phyloP scores from a whole-genome alignment of 805 yeast genomes.

The Ogataea nitratoaversa region DNA sequence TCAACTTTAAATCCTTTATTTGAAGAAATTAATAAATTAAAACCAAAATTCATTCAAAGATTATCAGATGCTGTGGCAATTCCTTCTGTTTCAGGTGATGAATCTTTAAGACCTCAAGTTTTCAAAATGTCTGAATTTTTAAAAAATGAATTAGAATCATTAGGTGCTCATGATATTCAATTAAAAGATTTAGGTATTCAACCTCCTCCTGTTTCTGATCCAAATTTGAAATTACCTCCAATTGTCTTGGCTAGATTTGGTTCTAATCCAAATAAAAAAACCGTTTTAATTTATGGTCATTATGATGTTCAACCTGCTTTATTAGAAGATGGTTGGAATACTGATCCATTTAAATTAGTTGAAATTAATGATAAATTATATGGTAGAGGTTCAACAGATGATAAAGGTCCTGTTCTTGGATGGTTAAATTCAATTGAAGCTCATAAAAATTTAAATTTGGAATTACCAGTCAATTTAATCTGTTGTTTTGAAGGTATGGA shows the following conservation, averaged over 20 bases:
- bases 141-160: slow-evolving; percentile 55
- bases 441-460: slow-evolving; percentile 76
- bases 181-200: slow-evolving; percentile 81
- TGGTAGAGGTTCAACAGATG: slow-evolving; percentile 97
- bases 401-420: slow-evolving; percentile 96
- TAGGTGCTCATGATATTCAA: slow-evolving; percentile 83
- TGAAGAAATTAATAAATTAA: slow-evolving; percentile 65
- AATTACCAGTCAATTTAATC: slow-evolving; percentile 88
- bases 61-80: slow-evolving; percentile 84
- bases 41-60: slow-evolving; percentile 69
- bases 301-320: slow-evolving; percentile 98
- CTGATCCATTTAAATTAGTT: slow-evolving; percentile 81
- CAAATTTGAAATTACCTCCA: slow-evolving; percentile 79
- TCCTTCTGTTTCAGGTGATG: slow-evolving; percentile 93
- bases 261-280: slow-evolving; percentile 74
- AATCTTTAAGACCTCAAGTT: slow-evolving; percentile 80
- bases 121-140: slow-evolving; percentile 86
- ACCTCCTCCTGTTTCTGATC: slow-evolving; percentile 80
- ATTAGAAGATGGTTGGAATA: slow-evolving; percentile 89
- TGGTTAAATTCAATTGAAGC: slow-evolving; percentile 95
- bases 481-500: slow-evolving; percentile 99
- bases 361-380: slow-evolving; percentile 66
- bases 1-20: slow-evolving; percentile 36
- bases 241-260: slow-evolving; percentile 91
- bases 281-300: slow-evolving; percentile 90